These are phyloP conservation scores for Magnolia changhungtana DNA, from an alignment of 164 flowering plant genomes.

Conservation along the genomic window DNA sequence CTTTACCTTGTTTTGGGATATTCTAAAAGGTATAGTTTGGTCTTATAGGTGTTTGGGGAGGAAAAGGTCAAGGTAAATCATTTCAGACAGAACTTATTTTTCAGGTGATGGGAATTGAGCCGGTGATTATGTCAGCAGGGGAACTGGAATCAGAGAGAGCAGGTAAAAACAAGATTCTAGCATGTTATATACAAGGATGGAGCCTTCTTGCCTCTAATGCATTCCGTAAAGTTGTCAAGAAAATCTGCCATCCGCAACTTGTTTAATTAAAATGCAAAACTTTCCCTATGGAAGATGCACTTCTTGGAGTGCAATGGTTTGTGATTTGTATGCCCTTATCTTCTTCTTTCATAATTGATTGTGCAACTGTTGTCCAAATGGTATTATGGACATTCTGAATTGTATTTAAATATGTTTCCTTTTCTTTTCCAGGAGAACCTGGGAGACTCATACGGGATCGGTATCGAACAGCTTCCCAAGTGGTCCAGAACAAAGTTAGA, in stretches of 20 bases:
- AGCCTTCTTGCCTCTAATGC: not conserved
- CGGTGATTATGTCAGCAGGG: slow-evolving; percentile 94
- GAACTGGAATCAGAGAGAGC: slow-evolving; percentile 97
- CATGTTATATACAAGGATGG: not conserved
- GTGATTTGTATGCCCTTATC: not conserved
- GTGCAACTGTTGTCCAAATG: not conserved
- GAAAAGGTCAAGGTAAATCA: slow-evolving; percentile 96
- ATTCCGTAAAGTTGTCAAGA: not conserved
- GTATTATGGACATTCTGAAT: not conserved
- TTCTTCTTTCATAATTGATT: not conserved
- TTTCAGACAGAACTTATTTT: slow-evolving; percentile 95
- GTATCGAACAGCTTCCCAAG: slow-evolving; percentile 96
- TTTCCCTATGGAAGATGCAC: not conserved
- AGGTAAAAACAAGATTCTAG: slow-evolving; percentile 37
- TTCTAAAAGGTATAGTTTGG: not conserved
- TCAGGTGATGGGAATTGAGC: slow-evolving; percentile 85
- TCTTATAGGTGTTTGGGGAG: slow-evolving; percentile 88
- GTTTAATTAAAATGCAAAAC: not conserved
- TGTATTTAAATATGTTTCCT: not conserved
- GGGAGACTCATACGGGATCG: slow-evolving; percentile 87
- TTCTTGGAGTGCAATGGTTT: not conserved
- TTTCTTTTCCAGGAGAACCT: slow-evolving; percentile 66
- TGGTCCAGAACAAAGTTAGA: slow-evolving; percentile 93
- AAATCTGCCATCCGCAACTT: not conserved
- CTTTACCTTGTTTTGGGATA: not conserved